phyloP scores from a whole-genome alignment of 2,329 filamentous ascomycete genomes.

The Rugonectria rugulosa region DNA sequence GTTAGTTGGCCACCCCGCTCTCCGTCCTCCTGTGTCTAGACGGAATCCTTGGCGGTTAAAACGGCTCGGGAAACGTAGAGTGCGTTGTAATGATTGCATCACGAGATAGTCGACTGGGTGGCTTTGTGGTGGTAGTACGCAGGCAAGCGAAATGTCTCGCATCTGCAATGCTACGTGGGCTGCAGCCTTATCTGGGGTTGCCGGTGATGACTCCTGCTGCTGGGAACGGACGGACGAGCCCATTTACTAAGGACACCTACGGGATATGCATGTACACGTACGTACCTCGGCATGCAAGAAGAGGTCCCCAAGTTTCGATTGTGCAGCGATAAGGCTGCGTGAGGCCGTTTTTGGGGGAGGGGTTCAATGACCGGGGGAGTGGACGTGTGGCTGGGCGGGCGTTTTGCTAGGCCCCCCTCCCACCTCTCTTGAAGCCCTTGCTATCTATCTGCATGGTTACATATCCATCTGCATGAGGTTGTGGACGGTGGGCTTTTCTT shows the following conservation, averaged over 20 bases:
- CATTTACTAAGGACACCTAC: too few relatives aligned
- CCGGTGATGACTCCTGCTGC: too few relatives aligned
- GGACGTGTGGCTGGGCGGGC: constrained; percentile 17
- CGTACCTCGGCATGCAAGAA: too few relatives aligned
- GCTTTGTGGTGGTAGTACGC: neutral
- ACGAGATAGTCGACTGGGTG: neutral
- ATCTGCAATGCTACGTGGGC: constrained; percentile 7
- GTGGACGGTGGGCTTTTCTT: too few relatives aligned
- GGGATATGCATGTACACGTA: neutral
- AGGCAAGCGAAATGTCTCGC: constrained; percentile 14
- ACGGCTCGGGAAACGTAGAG: constrained; percentile 8
- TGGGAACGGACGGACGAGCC: too few relatives aligned
- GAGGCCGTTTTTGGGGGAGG: constrained; percentile 5
- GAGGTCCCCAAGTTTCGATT: too few relatives aligned
- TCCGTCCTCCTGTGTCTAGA: too few relatives aligned
- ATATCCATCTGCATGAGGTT: neutral
- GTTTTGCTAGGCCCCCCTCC: too few relatives aligned
- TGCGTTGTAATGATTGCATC: neutral
- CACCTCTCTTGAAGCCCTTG: neutral
- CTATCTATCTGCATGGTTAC: constrained; percentile 1
- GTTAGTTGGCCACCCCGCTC: too few relatives aligned
- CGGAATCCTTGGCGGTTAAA: too few relatives aligned
- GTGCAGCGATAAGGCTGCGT: constrained; percentile 18
- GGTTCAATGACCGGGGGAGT: neutral
- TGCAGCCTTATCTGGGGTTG: constrained; percentile 23